Conservation (phyloP, 2,329 filamentous ascomycete species). For the Epichloe hybrida region DNA sequence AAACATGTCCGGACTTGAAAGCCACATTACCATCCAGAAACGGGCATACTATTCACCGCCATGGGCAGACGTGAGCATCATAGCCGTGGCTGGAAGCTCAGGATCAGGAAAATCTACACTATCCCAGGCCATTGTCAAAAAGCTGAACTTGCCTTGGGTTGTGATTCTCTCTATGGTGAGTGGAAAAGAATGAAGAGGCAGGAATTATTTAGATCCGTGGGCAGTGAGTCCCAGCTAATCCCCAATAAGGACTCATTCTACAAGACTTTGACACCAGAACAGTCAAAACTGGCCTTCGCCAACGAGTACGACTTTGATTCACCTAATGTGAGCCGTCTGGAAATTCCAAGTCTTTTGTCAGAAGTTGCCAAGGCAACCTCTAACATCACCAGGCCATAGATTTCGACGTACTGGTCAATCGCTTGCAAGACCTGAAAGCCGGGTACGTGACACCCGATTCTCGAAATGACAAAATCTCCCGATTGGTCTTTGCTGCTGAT, state of each 20-base stretch:
- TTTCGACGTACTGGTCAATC: conserved; percentile 76
- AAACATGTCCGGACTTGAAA: conserved; percentile 21
- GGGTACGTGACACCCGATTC: conserved; percentile 45
- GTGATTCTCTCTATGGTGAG: conserved; percentile 91
- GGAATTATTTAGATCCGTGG: background rate
- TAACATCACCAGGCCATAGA: conserved; percentile 54
- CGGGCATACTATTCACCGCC: conserved; percentile 76
- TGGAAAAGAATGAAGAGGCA: conserved; percentile 2
- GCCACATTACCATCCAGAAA: conserved; percentile 37
- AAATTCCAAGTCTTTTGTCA: background rate
- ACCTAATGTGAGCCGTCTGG: conserved; percentile 43
- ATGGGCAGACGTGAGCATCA: conserved; percentile 93
- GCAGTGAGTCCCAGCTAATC: conserved; percentile 10
- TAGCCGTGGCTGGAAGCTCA: conserved; percentile 88
- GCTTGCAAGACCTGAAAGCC: conserved; percentile 71
- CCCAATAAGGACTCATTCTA: conserved; percentile 79
- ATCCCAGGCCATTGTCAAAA: conserved; percentile 78
- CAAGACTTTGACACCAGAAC: conserved; percentile 68
- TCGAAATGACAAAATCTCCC: background rate
- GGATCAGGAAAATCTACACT: conserved; percentile 91
- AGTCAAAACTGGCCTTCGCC: conserved; percentile 66
- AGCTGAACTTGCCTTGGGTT: conserved; percentile 90
- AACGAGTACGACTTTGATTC: conserved; percentile 97
- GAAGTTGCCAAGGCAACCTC: background rate
- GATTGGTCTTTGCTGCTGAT: background rate